A percentile compares a stretch with the other conserved stretches of the same genome.
Conservation (phyloP, 345 rosid species). For the Eucalyptus melliodora region DNA sequence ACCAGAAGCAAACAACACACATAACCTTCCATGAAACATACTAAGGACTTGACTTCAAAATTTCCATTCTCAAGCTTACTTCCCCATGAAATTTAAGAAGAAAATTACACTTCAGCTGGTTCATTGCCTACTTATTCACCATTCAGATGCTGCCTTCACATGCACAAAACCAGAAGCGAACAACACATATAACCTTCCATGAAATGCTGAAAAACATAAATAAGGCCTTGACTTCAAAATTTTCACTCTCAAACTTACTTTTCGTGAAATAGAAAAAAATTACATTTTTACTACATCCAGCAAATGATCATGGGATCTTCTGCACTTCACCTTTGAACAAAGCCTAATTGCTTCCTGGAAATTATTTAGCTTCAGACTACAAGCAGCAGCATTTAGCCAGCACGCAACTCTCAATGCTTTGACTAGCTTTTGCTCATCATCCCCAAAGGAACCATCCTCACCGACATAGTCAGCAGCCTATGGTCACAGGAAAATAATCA, state of each 20-base stretch:
- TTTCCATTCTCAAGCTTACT: not conserved
- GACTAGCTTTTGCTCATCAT: slow-evolving; percentile 1
- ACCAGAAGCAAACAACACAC: not conserved
- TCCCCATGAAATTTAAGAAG: not conserved
- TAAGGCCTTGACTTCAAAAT: not conserved
- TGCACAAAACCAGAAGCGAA: not conserved
- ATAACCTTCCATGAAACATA: not conserved
- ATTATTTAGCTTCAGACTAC: slow-evolving; percentile 2
- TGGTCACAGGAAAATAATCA: not conserved
- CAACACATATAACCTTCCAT: not conserved
- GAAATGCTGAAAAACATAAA: not conserved
- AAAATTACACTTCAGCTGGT: not conserved
- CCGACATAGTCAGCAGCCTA: not conserved
- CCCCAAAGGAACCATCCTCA: slow-evolving; percentile 2
- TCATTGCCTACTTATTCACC: not conserved
- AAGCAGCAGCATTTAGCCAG: slow-evolving; percentile 7
- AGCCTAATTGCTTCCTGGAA: not conserved
- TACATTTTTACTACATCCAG: not conserved
- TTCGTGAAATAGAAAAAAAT: not conserved
- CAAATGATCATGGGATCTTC: not conserved
- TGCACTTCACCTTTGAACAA: not conserved
- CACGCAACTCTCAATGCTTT: not conserved
- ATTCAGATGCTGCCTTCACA: not conserved
- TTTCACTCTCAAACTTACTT: not conserved
- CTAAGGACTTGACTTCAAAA: not conserved